phyloP scores from a whole-genome alignment of 306 rosid species.

The Glycine soja region DNA sequence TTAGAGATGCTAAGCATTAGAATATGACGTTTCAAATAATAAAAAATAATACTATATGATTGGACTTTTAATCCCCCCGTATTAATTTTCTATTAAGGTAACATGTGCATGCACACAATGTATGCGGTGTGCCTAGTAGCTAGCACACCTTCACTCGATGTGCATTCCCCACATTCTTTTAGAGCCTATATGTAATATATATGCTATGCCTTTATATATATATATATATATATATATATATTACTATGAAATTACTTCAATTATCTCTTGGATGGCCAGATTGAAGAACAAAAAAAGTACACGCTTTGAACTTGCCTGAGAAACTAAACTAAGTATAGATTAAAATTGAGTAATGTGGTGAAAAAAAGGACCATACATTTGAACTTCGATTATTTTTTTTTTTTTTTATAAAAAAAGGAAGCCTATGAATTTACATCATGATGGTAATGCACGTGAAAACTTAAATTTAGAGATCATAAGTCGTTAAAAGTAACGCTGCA shows the following conservation, averaged over 20 bases:
- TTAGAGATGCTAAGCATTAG: conserved; percentile 28
- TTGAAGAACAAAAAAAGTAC: not conserved
- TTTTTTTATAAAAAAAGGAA: not conserved
- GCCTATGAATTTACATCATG: not conserved
- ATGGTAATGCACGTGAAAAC: conserved; percentile 18
- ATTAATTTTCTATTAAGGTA: conserved; percentile 44
- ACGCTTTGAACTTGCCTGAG: conserved; percentile 1
- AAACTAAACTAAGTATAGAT: not conserved
- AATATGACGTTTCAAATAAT: conserved; percentile 27
- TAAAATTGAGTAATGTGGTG: not conserved
- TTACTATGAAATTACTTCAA: conserved; percentile 26
- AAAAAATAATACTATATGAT: not conserved
- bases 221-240: not conserved
- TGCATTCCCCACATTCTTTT: not conserved
- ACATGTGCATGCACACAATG: conserved; percentile 57
- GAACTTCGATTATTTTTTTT: no score
- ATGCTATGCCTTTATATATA: not conserved
- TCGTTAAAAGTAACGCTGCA: conserved; percentile 15
- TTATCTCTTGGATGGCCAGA: not conserved
- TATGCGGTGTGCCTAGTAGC: conserved; percentile 48
- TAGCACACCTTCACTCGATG: conserved; percentile 36
- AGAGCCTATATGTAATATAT: not conserved
- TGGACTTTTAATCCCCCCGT: conserved; percentile 44
- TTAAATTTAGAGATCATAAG: conserved; percentile 33
- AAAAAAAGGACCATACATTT: not conserved